Conservation (phyloP, 2,329 filamentous ascomycete species). For the Claviceps sorghi region DNA sequence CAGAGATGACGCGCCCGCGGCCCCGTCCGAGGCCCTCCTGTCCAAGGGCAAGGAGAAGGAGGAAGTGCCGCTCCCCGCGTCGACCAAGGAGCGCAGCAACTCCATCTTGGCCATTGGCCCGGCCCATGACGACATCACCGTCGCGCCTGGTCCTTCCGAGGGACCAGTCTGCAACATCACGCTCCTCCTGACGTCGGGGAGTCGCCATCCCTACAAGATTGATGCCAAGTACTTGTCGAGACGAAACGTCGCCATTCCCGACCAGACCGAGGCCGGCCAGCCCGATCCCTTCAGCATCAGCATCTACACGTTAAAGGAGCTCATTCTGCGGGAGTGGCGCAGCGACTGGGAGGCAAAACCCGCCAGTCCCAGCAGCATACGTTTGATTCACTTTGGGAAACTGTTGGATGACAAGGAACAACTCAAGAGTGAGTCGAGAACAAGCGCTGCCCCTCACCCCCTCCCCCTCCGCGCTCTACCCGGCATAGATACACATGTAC, state of each 20-base stretch:
- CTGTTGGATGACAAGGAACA: conserved; percentile 77
- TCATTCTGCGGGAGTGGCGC: conserved; percentile 87
- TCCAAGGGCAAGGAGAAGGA: conserved; percentile 23
- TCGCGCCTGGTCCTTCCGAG: conserved; percentile 16
- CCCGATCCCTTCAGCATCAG: conserved; percentile 79
- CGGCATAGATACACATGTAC: neutral
- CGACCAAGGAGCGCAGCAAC: conserved; percentile 19
- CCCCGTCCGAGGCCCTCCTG: conserved; percentile 6
- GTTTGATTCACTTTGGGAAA: conserved; percentile 83
- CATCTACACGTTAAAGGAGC: conserved; percentile 83
- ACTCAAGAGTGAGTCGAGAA: conserved; percentile 54
- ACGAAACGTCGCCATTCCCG: conserved; percentile 62
- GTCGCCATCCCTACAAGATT: conserved; percentile 78
- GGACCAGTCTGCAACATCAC: conserved; percentile 55
- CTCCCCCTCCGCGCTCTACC: neutral
- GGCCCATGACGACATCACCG: conserved; percentile 27
- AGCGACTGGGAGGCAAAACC: conserved; percentile 83
- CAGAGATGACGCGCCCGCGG: conserved; percentile 9
- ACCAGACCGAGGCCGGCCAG: conserved; percentile 40
- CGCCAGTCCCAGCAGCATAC: conserved; percentile 73
- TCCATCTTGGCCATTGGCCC: conserved; percentile 28
- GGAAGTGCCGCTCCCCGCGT: conserved; percentile 12
- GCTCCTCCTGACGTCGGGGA: conserved; percentile 65
- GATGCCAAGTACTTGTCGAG: conserved; percentile 75
- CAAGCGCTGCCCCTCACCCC: neutral